Conservation (phyloP, 805 yeast species). For the Saturnispora gosingensis region DNA sequence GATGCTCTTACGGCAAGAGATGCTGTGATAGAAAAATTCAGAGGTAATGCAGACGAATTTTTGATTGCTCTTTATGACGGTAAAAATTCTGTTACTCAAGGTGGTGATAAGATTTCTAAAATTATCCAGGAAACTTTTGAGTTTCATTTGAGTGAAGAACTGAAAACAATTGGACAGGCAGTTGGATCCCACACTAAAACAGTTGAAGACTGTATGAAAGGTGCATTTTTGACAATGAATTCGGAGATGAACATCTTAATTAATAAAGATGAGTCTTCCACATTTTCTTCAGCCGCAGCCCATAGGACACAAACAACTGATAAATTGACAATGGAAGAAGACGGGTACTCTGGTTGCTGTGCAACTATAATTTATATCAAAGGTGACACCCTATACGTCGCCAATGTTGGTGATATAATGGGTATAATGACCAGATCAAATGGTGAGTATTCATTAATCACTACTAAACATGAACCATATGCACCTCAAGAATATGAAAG, state of each 20-base stretch:
- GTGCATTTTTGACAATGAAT: conserved; percentile 71
- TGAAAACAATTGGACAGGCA: conserved; percentile 33
- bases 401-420: conserved; percentile 87
- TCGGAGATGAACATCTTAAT: conserved; percentile 66
- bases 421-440: conserved; percentile 69
- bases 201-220: conserved; percentile 67
- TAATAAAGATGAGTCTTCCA: conserved; percentile 35
- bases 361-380: conserved; percentile 73
- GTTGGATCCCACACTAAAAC: conserved; percentile 36
- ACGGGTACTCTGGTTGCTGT: conserved; percentile 74
- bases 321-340: conserved; percentile 54
- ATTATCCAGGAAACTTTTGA: conserved; percentile 67
- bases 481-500: conserved; percentile 70
- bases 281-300: conserved; percentile 38
- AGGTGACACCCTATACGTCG: conserved; percentile 62
- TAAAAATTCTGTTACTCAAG: conserved; percentile 43
- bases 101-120: conserved; percentile 61
- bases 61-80: conserved; percentile 84
- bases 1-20: conserved; percentile 68
- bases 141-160: conserved; percentile 56
- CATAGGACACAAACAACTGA: conserved; percentile 41
- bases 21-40: conserved; percentile 74
- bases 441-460: conserved; percentile 69
- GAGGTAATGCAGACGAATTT: conserved; percentile 77
- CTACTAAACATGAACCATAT: conserved; percentile 80